Evolutionary conservation across 257 asterid genomes (phyloP), one percentile per base, ranked within the genome.

Genomic region (Capsicum baccatum): DNA sequence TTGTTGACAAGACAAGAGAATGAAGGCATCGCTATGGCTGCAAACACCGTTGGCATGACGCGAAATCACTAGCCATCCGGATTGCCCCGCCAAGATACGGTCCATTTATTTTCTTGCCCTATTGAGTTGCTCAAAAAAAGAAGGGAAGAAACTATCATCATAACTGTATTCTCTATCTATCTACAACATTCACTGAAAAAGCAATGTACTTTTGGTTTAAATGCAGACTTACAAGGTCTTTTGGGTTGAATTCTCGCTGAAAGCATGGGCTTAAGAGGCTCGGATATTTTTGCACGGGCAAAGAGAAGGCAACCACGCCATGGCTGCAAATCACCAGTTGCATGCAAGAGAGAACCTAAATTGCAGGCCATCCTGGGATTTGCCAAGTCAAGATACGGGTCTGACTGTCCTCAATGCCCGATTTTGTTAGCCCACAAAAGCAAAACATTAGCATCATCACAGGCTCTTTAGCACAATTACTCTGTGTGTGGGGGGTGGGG

Each of bases 251-350:
- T 21, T 21, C 21, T 21, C 21, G 21, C 21, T 21, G 21, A 21
- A 21, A 21, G 21, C 21, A 21, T 21, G 21, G 21, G 21, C 21
- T 21, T 21, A 21, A 21, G 69, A 63, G 69, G 69, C 69, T 63
- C 42, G 21, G 69, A 63, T 63, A 63, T 1, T 63, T 19, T 63
- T 19, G 56, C 57, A 44, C 57, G 9, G 54, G 3, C 54, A n/a
- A 70, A 71, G 79, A 71, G 79, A 71, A 5, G 1, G 10, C 79
- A 71, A 71, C 58, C 57, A 17, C 39, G 37, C 57, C 39, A 71
- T 44, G 79, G 79, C 86, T 83, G 84, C 88, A 71, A 86, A 6
- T 59, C 57, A 68, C 81, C 83, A 12, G 84, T 83, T 79, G 86
- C 84, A 79, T 37, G 79, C 37, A 47, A 62, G 13, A 63, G 15